A percentile compares a stretch with the other conserved stretches of the same genome.
phyloP scores from a whole-genome alignment of 176 grass and related monocot genomes.

The Typha latifolia region DNA sequence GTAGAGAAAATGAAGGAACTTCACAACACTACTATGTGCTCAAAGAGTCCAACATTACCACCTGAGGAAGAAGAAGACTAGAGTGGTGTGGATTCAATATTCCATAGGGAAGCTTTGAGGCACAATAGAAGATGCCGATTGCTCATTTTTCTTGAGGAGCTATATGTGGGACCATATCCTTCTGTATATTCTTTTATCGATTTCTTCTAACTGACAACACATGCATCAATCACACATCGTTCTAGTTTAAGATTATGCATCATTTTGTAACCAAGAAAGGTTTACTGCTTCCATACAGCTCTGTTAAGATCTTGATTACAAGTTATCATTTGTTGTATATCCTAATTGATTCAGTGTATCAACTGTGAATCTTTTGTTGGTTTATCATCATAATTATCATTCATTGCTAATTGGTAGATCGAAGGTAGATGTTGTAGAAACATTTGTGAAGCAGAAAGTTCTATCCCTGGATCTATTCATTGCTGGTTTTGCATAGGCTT shows the following conservation, averaged over 20 bases:
- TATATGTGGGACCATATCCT: neutral
- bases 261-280: neutral
- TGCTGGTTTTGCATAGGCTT: neutral
- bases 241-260: neutral
- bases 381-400: neutral
- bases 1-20: conserved; percentile 56
- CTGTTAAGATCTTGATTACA: neutral
- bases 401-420: neutral
- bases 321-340: neutral
- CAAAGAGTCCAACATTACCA: conserved; percentile 70
- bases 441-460: neutral
- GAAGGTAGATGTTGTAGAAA: too few relatives aligned
- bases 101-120: neutral
- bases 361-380: neutral
- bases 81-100: conserved; percentile 6
- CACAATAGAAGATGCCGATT: neutral
- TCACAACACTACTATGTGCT: conserved; percentile 70
- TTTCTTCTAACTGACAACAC: neutral
- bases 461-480: conserved; percentile 10
- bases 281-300: neutral
- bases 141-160: neutral
- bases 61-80: conserved; percentile 67
- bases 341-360: neutral
- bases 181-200: neutral
- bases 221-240: neutral